A percentile compares a stretch with the other conserved stretches of the same genome.
These are phyloP conservation scores for Globisporangium polare DNA, from an alignment of 352 stramenopile genomes.

Conservation along the genomic window DNA sequence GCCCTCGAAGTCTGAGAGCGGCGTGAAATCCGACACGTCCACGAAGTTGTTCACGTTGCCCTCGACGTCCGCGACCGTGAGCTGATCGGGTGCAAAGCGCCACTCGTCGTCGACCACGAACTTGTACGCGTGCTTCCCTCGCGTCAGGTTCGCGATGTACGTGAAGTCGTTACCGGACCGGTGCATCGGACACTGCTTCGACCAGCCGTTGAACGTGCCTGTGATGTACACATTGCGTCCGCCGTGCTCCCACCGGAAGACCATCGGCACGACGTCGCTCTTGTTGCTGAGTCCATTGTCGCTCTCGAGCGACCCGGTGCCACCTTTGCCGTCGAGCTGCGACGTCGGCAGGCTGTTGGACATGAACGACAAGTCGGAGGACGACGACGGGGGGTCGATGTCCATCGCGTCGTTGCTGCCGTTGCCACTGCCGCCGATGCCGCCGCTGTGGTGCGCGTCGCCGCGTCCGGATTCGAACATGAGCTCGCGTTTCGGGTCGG, in stretches of 20 bases:
- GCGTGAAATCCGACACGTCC: constrained; percentile 97
- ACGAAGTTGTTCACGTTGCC: constrained; percentile 99
- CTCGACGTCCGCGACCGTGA: constrained; percentile 98
- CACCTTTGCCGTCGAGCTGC: constrained; percentile 26
- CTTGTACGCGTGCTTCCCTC: constrained; percentile 99
- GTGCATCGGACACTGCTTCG: constrained; percentile 99
- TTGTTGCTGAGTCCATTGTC: constrained; percentile 11
- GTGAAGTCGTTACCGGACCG: constrained; percentile 99
- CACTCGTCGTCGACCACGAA: constrained; percentile 99
- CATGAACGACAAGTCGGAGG: constrained; percentile 25
- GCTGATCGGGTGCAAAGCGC: constrained; percentile 92
- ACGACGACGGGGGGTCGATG: constrained; percentile 42
- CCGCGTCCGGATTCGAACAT: constrained; percentile 8
- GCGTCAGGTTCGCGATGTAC: constrained; percentile 98
- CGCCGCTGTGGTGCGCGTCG: constrained; percentile 4
- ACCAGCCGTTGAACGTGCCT: constrained; percentile 99
- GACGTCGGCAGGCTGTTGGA: constrained; percentile 24
- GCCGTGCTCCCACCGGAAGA: constrained; percentile 99
- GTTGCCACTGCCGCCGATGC: constrained; percentile 1
- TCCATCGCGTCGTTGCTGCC: constrained; percentile 55
- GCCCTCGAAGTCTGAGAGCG: constrained; percentile 69
- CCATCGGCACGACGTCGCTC: constrained; percentile 85
- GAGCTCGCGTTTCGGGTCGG: constrained; percentile 2
- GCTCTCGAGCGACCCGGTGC: constrained; percentile 5
- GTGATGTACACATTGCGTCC: constrained; percentile 97